A percentile compares a stretch with the other conserved stretches of the same genome.
phyloP scores from a whole-genome alignment of 169 alveolate species.

The Sarcocystis neurona region DNA sequence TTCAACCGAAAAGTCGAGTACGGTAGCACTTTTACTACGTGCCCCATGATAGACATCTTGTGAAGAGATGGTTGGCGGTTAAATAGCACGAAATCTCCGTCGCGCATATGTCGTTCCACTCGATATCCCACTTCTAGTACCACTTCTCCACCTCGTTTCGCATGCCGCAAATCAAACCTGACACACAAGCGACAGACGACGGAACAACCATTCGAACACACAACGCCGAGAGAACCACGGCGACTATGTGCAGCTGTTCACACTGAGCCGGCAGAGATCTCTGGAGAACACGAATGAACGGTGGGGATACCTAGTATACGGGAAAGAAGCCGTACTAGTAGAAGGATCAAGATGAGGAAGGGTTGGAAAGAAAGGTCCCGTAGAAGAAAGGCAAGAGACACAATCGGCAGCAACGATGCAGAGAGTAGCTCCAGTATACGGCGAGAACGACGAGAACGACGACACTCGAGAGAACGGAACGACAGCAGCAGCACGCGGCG shows the following conservation, averaged over 20 bases:
- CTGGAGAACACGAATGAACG: too few species aligned
- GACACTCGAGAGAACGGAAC: too few species aligned
- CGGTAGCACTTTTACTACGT: slow-evolving; percentile 95
- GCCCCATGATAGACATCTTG: slow-evolving; percentile 99
- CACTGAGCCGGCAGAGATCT: too few species aligned
- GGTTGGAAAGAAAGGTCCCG: not conserved
- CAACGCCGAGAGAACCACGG: too few species aligned
- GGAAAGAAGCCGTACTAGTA: not conserved
- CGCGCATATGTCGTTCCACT: slow-evolving; percentile 99
- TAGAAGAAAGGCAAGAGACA: not conserved
- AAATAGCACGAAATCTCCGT: slow-evolving; percentile 98
- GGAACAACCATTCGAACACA: not conserved
- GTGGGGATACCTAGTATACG: too few species aligned
- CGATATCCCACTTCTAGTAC: slow-evolving; percentile 94
- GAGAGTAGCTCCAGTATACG: too few species aligned
- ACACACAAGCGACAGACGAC: not conserved
- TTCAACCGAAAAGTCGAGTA: slow-evolving; percentile 98
- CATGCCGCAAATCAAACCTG: slow-evolving; percentile 71
- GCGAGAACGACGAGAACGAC: too few species aligned
- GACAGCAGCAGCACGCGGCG: too few species aligned
- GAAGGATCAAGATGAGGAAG: too few species aligned
- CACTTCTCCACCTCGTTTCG: slow-evolving; percentile 80
- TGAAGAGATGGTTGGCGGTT: slow-evolving; percentile 99
- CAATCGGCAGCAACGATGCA: not conserved
- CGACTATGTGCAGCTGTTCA: not conserved